phyloP scores from a whole-genome alignment of 371 early-diverging fungal genomes.

The Mucor racemosus region DNA sequence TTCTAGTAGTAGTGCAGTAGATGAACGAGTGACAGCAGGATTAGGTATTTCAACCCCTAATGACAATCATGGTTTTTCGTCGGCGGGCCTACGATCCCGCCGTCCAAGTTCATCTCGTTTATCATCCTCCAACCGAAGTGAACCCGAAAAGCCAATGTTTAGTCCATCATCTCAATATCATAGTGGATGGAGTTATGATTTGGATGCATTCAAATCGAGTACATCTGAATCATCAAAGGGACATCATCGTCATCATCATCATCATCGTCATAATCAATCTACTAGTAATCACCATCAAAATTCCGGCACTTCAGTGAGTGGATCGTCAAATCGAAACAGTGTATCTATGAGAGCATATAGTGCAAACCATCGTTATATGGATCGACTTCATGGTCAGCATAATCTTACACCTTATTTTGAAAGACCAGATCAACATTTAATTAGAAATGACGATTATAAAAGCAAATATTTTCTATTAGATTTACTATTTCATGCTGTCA shows the following conservation, averaged over 20 bases:
- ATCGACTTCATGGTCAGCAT: conserved; percentile 9
- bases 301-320: conserved; percentile 26
- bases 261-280: not conserved
- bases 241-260: not conserved
- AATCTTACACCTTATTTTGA: not conserved
- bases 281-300: not conserved
- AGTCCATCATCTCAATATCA: conserved; percentile 6
- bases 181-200: conserved; percentile 28
- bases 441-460: conserved; percentile 1
- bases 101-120: conserved; percentile 13
- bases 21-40: conserved; percentile 46
- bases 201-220: conserved; percentile 17
- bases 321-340: conserved; percentile 32
- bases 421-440: conserved; percentile 1
- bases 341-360: conserved; percentile 23
- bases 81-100: conserved; percentile 14
- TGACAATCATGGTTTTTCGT: not conserved
- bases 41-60: conserved; percentile 34
- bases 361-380: conserved; percentile 24
- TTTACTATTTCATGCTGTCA: conserved; percentile 31
- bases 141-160: conserved; percentile 10
- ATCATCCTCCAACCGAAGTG: conserved; percentile 22
- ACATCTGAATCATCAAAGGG: conserved; percentile 21
- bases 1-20: conserved; percentile 21
- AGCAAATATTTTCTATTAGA: conserved; percentile 25